Percentiles rank a stretch among this genome's conserved stretches.
These are phyloP conservation scores for Cladophialophora chaetospira DNA, from an alignment of 2,329 filamentous ascomycete species.

Conservation along the genomic window DNA sequence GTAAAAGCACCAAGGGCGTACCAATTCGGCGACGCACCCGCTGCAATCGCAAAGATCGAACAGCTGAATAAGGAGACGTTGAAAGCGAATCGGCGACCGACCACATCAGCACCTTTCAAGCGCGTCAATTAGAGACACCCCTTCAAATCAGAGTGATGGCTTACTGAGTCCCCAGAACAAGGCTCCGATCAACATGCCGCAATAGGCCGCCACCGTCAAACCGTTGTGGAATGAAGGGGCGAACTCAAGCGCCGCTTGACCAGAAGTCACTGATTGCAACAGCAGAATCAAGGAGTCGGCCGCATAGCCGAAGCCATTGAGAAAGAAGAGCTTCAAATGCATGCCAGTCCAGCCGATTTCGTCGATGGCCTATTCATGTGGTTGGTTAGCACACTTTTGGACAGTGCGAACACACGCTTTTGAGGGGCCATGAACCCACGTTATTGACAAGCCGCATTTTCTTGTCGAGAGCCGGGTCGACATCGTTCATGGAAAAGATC, in stretches of 20 bases:
- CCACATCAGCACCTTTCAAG: conserved; percentile 59
- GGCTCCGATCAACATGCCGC: conserved; percentile 47
- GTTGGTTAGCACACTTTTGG: background rate
- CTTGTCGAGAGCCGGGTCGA: conserved; percentile 43
- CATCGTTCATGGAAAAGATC: conserved; percentile 30
- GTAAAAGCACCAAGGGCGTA: conserved; percentile 29
- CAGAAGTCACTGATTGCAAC: conserved; percentile 29
- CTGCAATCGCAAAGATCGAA: conserved; percentile 63
- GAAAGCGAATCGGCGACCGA: conserved; percentile 69
- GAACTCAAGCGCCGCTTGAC: conserved; percentile 30
- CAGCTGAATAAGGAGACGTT: conserved; percentile 67
- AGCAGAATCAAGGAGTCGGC: conserved; percentile 42
- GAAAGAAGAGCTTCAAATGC: conserved; percentile 62
- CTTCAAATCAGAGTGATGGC: background rate
- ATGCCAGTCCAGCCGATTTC: conserved; percentile 64
- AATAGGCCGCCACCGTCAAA: conserved; percentile 44
- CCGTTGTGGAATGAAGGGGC: conserved; percentile 28
- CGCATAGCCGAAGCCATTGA: conserved; percentile 62
- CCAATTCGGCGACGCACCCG: conserved; percentile 66
- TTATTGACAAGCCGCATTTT: conserved; percentile 45
- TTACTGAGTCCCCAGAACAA: conserved; percentile 68
- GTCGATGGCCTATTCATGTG: conserved; percentile 44
- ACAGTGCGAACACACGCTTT: background rate
- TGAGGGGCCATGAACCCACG: conserved; percentile 18
- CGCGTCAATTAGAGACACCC: background rate